Conservation (phyloP, 164 flowering plant species). For the Liquidambar formosana region DNA sequence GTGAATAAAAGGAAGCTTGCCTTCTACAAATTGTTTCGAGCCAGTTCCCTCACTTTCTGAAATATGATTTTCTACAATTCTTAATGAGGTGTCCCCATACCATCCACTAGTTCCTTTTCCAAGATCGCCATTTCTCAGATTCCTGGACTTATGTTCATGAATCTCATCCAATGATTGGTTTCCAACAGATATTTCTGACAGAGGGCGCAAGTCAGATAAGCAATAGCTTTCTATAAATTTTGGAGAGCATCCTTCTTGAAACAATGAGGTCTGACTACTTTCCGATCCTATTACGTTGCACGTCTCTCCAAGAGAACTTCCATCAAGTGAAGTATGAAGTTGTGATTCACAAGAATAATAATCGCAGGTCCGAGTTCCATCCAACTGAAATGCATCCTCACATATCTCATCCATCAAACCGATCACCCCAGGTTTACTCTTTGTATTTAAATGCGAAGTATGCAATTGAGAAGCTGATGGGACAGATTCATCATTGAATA, state of each 20-base stretch:
- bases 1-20: slow-evolving; percentile 22
- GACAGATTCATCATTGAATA: slow-evolving; percentile 17
- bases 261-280: slow-evolving; percentile 34
- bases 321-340: slow-evolving; percentile 26
- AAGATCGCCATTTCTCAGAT: slow-evolving; percentile 21
- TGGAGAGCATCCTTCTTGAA: slow-evolving; percentile 36
- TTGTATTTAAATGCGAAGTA: slow-evolving; percentile 19
- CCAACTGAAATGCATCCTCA: slow-evolving; percentile 77
- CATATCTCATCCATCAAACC: slow-evolving; percentile 85
- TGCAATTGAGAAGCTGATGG: slow-evolving; percentile 28
- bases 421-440: slow-evolving; percentile 18
- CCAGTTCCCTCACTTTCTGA: slow-evolving; percentile 28
- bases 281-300: slow-evolving; percentile 23
- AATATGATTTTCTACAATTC: slow-evolving; percentile 73
- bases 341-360: slow-evolving; percentile 29
- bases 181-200: slow-evolving; percentile 40
- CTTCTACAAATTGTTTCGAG: slow-evolving; percentile 20
- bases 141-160: slow-evolving; percentile 23
- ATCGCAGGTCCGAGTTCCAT: slow-evolving; percentile 24
- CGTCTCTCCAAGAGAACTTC: slow-evolving; percentile 30
- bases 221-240: slow-evolving; percentile 80
- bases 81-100: slow-evolving; percentile 61
- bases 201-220: slow-evolving; percentile 52
- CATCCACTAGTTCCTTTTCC: slow-evolving; percentile 57
- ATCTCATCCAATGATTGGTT: slow-evolving; percentile 21